A percentile compares a stretch with the other conserved stretches of the same genome.
Conservation (phyloP, 2,329 filamentous ascomycete species). For the Talaromyces funiculosus region DNA sequence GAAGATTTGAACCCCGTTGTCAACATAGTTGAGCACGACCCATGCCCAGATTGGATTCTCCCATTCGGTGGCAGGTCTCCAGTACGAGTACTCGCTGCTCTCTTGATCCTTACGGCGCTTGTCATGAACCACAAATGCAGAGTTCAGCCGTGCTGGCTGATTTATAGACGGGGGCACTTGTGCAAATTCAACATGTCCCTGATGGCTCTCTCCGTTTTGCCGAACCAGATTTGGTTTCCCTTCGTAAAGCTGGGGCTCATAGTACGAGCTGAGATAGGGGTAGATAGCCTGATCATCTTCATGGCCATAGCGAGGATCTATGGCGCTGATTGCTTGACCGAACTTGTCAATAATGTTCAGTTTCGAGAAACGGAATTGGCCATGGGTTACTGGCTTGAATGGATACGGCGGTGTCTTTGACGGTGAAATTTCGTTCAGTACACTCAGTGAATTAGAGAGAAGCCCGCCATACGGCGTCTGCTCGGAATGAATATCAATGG, state of each 20-base stretch:
- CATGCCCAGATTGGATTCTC: constrained; percentile 27
- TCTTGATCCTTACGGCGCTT: neutral
- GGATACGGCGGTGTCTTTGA: neutral
- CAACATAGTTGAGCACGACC: constrained; percentile 26
- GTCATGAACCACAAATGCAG: neutral
- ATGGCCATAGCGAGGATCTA: constrained; percentile 22
- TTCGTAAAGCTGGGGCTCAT: neutral
- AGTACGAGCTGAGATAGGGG: constrained; percentile 19
- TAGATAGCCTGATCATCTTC: constrained; percentile 11
- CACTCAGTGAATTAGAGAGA: too few relatives aligned
- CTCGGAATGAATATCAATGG: too few relatives aligned
- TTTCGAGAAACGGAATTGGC: constrained; percentile 44
- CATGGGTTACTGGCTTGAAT: constrained; percentile 46
- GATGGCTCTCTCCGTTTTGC: too few relatives aligned
- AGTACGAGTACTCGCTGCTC: constrained; percentile 17
- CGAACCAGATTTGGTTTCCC: too few relatives aligned
- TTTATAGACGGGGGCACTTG: neutral
- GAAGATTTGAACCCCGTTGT: constrained; percentile 28
- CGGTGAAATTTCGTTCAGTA: too few relatives aligned
- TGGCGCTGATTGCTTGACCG: constrained; percentile 36
- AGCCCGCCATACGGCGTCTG: too few relatives aligned
- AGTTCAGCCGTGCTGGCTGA: neutral
- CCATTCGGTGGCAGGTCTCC: constrained; percentile 18
- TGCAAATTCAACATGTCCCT: neutral
- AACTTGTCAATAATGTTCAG: constrained; percentile 49